These are phyloP conservation scores for Aspergillus carbonarius DNA, from an alignment of 2,329 filamentous ascomycete species.

Conservation along the genomic window DNA sequence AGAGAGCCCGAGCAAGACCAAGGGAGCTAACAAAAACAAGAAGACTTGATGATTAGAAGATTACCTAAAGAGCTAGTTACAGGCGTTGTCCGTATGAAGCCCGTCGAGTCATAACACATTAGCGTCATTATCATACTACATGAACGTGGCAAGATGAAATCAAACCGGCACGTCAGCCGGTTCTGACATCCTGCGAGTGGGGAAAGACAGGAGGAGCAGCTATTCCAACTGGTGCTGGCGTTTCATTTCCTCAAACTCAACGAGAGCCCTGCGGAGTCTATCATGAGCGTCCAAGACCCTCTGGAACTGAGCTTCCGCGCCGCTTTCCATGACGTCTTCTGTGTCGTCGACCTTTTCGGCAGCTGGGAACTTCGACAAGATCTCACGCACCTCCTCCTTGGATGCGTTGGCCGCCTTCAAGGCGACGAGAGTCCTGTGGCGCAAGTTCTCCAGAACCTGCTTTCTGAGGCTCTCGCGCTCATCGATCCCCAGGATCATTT, in stretches of 20 bases:
- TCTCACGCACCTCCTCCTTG: conserved; percentile 7
- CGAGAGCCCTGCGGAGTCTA: conserved; percentile 17
- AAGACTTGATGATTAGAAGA: conserved; percentile 25
- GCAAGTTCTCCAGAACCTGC: conserved; percentile 7
- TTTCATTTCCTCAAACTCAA: background rate
- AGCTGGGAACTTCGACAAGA: background rate
- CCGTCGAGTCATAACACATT: conserved; percentile 5
- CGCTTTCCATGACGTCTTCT: background rate
- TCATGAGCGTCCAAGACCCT: conserved; percentile 12
- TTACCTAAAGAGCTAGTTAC: conserved; percentile 10
- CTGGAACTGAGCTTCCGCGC: conserved; percentile 1
- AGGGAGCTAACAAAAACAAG: conserved; percentile 34
- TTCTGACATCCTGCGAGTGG: background rate
- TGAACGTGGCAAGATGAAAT: background rate
- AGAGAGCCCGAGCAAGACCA: conserved; percentile 34
- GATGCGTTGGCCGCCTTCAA: background rate
- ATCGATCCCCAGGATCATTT: conserved; percentile 3
- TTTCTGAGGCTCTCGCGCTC: conserved; percentile 13
- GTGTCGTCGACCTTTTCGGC: background rate
- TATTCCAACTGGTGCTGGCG: background rate
- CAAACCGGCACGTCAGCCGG: background rate
- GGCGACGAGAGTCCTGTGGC: conserved; percentile 6
- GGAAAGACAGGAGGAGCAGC: background rate
- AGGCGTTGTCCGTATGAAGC: background rate
- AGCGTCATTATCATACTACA: conserved; percentile 3